Evolutionary conservation across 1,139 yeast genomes (phyloP).

Genomic region (Eremothecium gossypii): DNA sequence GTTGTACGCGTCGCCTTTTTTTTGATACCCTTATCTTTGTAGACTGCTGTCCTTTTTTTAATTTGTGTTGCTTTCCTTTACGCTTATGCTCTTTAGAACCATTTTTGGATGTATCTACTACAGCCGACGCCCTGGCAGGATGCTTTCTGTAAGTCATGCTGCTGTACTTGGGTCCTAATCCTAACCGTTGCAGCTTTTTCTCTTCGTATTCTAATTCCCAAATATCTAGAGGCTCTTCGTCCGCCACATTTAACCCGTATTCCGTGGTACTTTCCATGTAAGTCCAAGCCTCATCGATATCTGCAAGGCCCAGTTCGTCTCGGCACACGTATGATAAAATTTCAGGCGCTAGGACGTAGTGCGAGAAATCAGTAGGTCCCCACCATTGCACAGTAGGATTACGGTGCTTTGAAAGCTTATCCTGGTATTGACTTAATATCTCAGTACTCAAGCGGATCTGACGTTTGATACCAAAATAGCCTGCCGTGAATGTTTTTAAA

Average conservation of each 20-base stretch:
- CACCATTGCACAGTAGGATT: conserved; percentile 49
- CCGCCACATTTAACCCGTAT: conserved; percentile 38
- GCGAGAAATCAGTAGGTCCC: conserved; percentile 47
- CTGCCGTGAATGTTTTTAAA: conserved; percentile 44
- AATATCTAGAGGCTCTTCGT: conserved; percentile 21
- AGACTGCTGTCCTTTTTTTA: neutral
- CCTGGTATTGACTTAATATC: conserved; percentile 29
- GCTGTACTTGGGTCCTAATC: conserved; percentile 1
- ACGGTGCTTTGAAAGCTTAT: conserved; percentile 27
- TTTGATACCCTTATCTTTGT: neutral
- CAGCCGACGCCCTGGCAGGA: conserved; percentile 1
- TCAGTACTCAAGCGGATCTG: conserved; percentile 42
- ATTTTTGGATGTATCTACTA: neutral
- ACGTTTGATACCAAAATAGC: conserved; percentile 52
- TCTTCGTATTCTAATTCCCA: conserved; percentile 18
- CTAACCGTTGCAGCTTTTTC: conserved; percentile 4
- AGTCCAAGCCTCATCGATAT: conserved; percentile 38
- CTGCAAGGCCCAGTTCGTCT: conserved; percentile 35
- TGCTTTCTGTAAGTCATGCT: conserved; percentile 4
- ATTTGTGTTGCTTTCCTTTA: neutral
- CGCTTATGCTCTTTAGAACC: neutral
- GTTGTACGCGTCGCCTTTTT: neutral
- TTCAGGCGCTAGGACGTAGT: conserved; percentile 58
- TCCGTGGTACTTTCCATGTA: conserved; percentile 43
- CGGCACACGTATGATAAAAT: conserved; percentile 43